Evolutionary conservation across 2,329 filamentous ascomycete genomes (phyloP).

Genomic region (Fusarium pseudocircinatum): DNA sequence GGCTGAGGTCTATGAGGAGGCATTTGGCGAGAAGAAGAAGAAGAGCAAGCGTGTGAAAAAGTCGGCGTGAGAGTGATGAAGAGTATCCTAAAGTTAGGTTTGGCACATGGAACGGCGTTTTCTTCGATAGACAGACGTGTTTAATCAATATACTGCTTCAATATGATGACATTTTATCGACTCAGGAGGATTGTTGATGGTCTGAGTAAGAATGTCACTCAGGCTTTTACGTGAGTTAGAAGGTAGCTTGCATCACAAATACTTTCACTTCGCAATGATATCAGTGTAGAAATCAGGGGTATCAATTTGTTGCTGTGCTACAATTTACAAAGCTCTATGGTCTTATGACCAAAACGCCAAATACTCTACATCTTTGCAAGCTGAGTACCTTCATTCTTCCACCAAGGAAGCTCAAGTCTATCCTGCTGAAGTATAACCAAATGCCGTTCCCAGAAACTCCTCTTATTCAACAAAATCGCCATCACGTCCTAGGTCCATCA

Average conservation of each 20-base stretch:
- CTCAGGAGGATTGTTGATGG: background rate
- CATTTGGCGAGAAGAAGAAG: constrained; percentile 66
- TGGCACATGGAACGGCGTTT: constrained; percentile 42
- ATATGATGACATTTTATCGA: background rate
- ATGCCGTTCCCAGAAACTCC: background rate
- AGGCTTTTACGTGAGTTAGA: background rate
- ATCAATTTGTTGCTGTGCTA: background rate
- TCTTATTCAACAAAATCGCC: background rate
- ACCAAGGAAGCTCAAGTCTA: background rate
- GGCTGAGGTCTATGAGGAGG: constrained; percentile 70
- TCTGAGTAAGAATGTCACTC: background rate
- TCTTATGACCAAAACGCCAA: background rate
- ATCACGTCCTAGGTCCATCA: background rate
- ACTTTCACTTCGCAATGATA: background rate
- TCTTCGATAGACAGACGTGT: constrained; percentile 28
- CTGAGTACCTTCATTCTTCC: background rate
- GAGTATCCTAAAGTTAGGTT: constrained; percentile 28
- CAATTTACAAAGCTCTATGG: background rate
- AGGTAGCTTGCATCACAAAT: no score
- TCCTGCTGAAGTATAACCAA: background rate
- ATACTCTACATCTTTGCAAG: background rate
- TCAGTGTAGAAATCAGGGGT: background rate
- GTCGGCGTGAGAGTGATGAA: constrained; percentile 34
- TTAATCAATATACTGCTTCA: constrained; percentile 30
- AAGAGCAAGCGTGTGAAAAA: constrained; percentile 59